Evolutionary conservation across 108 stramenopile genomes (phyloP).

Genomic region (Discostella stelligeroides): DNA sequence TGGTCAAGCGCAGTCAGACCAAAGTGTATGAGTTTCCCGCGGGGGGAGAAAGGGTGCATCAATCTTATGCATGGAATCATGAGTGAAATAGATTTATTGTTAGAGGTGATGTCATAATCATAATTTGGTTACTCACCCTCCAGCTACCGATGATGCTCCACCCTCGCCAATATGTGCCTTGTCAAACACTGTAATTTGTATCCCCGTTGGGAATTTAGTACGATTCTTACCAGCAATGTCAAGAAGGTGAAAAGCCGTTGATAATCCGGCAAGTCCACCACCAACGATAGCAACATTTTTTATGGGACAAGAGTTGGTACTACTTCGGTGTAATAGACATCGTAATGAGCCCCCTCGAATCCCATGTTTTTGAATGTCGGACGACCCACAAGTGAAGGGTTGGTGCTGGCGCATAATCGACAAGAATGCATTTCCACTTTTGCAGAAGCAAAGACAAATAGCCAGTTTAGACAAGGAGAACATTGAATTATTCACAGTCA

Average conservation of each 20-base stretch:
- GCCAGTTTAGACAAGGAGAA: too few species aligned
- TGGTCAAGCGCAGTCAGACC: conserved; percentile 72
- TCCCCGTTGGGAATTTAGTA: not conserved
- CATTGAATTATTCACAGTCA: too few species aligned
- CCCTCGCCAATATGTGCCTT: conserved; percentile 59
- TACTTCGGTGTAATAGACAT: too few species aligned
- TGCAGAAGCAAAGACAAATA: too few species aligned
- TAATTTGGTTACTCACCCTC: conserved; percentile 59
- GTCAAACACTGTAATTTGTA: conserved; percentile 68
- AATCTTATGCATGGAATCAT: conserved; percentile 45
- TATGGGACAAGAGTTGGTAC: too few species aligned
- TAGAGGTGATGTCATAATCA: not conserved
- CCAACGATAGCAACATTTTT: conserved; percentile 71
- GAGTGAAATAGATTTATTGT: not conserved
- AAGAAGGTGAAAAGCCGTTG: conserved; percentile 69
- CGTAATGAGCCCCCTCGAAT: too few species aligned
- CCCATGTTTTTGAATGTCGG: too few species aligned
- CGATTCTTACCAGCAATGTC: conserved; percentile 15
- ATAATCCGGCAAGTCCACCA: conserved; percentile 82
- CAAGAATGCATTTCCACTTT: too few species aligned
- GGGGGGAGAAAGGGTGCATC: conserved; percentile 80
- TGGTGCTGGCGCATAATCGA: too few species aligned
- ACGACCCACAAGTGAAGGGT: too few species aligned
- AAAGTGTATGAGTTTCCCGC: conserved; percentile 73
- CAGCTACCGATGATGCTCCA: conserved; percentile 86